Base-by-base conservation (phyloP, 2,329 filamentous ascomycete genomes). In the Alternaria ethzedia region DNA sequence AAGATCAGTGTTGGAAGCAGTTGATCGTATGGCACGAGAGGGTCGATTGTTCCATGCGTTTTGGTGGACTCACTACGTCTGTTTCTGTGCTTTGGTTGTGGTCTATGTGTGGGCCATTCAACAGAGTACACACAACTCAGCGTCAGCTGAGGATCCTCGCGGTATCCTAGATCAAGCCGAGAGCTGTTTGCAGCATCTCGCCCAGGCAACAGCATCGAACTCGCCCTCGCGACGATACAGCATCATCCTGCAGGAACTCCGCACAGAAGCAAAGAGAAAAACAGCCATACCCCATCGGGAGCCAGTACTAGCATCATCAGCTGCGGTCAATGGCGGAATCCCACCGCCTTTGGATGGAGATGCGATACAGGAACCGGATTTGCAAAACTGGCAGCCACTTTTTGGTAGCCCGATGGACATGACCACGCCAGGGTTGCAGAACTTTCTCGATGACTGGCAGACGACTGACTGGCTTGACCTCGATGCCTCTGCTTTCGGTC, bases 61-160 rank as follows among this genome's bases (percentile, higher is more conserved):
- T 23, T 84, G 83, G 83, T 85, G 82, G 79, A 85, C 82, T 10
- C 82, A 83, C 20, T 85, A 85, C 50, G 81, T 84, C 0, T 81
- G 81, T 1, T 85, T 86, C 36, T 86, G 84, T 61, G 83, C 84
- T 1, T 65, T 86, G 5, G 80, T 80, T 0, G 80, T 85, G 0
- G 77, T 83, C 0, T 85, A 85, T 26, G 81, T 86, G 0, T 85
- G 82, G 79, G 77, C 82, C 7, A 84, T 85, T 21, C 82, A 83
- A 63, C 75, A 73, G 41, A 69, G 65, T 26, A 63, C 61, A n/a
- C 47, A 43, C 3, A 58, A 70, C 21, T 32, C 21, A 5, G 51
- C 57, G 2, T 66, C 60, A 25, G 28, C 50, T 10, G 45, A 62
- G 17, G 58, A 71, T 32, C 58, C 60, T 21, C 55, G 57, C 28